Percentiles rank a stretch among this genome's conserved stretches.
Evolutionary conservation across 192 early-diverging fungal genomes (phyloP).

Genomic region (Backusella australiensis): DNA sequence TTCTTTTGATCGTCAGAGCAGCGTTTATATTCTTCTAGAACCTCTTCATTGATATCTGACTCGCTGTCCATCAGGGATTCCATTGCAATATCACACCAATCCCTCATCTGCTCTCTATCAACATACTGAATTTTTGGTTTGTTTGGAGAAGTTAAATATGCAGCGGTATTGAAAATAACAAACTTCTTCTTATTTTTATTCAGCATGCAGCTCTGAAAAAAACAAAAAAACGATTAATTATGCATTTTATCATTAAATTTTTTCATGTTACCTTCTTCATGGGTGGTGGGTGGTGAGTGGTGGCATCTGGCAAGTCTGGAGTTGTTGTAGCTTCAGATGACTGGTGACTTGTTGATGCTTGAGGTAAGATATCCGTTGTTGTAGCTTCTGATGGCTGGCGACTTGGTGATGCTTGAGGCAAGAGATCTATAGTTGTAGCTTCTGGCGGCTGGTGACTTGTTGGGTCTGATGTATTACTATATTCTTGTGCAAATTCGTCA

Average conservation of each 20-base stretch:
- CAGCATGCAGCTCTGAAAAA: not conserved
- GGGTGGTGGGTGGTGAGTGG: not conserved
- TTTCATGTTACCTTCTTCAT: not conserved
- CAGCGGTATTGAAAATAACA: conserved; percentile 3
- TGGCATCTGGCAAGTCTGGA: not conserved
- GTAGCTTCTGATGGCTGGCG: no score
- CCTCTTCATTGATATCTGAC: not conserved
- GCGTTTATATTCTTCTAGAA: not conserved
- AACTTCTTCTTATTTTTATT: not conserved
- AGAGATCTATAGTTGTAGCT: no score
- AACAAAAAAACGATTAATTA: not conserved
- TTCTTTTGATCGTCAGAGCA: not conserved
- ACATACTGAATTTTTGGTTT: conserved; percentile 7
- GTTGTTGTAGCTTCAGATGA: not conserved
- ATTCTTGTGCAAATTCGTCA: not conserved
- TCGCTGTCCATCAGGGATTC: not conserved
- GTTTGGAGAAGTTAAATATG: conserved; percentile 10
- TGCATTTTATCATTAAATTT: conserved; percentile 5
- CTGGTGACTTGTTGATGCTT: not conserved
- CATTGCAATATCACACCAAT: conserved; percentile 10
- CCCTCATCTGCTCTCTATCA: not conserved
- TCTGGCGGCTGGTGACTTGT: no score
- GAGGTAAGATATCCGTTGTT: not conserved
- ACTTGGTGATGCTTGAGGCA: no score
- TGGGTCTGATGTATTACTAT: not conserved